Percentiles rank a stretch among this genome's conserved stretches.
These are phyloP conservation scores for Neofusicoccum parvum DNA, from an alignment of 2,329 filamentous ascomycete species.

Conservation along the genomic window DNA sequence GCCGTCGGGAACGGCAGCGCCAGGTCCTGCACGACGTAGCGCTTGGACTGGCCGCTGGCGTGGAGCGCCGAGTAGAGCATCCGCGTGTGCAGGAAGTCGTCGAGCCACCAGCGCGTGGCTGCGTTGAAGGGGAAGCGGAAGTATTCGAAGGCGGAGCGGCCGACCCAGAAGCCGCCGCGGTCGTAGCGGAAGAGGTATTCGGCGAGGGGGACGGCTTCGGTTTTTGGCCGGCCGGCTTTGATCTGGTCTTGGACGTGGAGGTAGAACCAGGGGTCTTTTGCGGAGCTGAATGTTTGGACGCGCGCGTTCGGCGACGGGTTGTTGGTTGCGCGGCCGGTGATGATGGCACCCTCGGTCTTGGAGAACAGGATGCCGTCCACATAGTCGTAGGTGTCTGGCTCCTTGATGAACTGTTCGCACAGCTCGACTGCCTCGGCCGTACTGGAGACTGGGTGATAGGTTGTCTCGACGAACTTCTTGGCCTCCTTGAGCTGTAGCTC, in stretches of 20 bases:
- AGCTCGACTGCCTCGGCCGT: conserved; percentile 47
- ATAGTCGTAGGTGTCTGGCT: conserved; percentile 44
- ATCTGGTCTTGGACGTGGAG: conserved; percentile 43
- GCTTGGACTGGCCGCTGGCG: conserved; percentile 60
- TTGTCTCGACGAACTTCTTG: conserved; percentile 52
- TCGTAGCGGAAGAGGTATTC: conserved; percentile 75
- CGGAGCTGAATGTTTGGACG: conserved; percentile 41
- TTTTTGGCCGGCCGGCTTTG: conserved; percentile 33
- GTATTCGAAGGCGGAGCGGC: conserved; percentile 63
- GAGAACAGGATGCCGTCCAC: conserved; percentile 55
- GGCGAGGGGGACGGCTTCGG: conserved; percentile 61
- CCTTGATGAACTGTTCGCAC: conserved; percentile 37
- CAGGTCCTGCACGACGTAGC: conserved; percentile 68
- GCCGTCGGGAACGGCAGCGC: conserved; percentile 48
- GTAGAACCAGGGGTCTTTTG: conserved; percentile 56
- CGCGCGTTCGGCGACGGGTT: background rate
- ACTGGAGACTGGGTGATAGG: conserved; percentile 47
- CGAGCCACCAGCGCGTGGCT: conserved; percentile 62
- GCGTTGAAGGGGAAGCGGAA: conserved; percentile 67
- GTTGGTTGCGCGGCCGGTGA: conserved; percentile 49
- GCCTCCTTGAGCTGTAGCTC: conserved; percentile 51
- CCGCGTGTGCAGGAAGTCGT: conserved; percentile 64
- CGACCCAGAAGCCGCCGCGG: conserved; percentile 70
- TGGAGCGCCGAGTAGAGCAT: conserved; percentile 69
- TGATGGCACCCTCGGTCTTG: conserved; percentile 44